phyloP scores from a whole-genome alignment of 495 filamentous ascomycete genomes.

The Penicillium dipodomyicola region DNA sequence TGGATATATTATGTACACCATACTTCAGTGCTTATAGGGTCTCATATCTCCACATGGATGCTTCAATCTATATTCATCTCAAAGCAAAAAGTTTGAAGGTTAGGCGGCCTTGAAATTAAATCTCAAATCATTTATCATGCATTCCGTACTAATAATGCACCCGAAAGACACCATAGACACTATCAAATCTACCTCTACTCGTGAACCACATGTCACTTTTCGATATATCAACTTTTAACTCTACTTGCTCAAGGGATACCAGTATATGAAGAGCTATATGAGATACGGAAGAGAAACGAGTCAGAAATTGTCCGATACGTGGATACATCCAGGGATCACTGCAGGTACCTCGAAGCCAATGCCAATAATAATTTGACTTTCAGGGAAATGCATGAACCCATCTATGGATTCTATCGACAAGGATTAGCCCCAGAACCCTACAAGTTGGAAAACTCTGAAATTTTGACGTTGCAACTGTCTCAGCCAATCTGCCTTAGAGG shows the following conservation, averaged over 20 bases:
- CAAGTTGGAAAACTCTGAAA: constrained; percentile 5
- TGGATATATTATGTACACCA: background rate
- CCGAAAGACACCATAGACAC: background rate
- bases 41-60: background rate
- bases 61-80: background rate
- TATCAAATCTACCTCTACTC: background rate
- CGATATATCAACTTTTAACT: constrained; percentile 4
- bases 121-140: background rate
- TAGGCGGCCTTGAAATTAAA: background rate
- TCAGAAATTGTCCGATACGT: constrained; percentile 24
- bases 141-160: background rate
- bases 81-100: background rate
- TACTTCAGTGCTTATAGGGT: background rate
- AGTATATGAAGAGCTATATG: background rate
- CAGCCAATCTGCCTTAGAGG: constrained; percentile 1
- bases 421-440: constrained; percentile 15
- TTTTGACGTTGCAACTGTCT: constrained; percentile 20
- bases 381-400: constrained; percentile 18
- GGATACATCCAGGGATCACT: constrained; percentile 3
- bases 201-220: constrained; percentile 1
- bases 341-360: constrained; percentile 23
- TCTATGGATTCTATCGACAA: constrained; percentile 14
- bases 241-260: background rate
- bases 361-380: constrained; percentile 19
- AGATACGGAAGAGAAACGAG: constrained; percentile 20